Percentiles rank a stretch among this genome's conserved stretches.
These are phyloP conservation scores for Fomitopsis betulina DNA, from an alignment of 1,284 basidiomycete genomes.

Conservation along the genomic window DNA sequence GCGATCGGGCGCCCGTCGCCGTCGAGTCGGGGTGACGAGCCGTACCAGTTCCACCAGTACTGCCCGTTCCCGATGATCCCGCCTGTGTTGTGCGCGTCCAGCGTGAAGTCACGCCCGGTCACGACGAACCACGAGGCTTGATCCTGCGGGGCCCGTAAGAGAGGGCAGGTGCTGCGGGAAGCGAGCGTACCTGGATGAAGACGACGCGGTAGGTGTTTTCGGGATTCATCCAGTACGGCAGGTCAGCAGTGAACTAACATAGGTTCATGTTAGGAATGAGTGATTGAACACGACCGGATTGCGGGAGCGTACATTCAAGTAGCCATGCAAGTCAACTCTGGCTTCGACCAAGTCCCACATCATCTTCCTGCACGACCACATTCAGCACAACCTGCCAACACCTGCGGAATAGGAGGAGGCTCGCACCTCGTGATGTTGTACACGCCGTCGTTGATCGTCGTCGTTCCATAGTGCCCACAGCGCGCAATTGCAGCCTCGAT, in stretches of 20 bases:
- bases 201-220: constrained; percentile 57
- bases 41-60: constrained; percentile 47
- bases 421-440: constrained; percentile 49
- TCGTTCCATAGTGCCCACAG: constrained; percentile 51
- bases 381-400: constrained; percentile 9
- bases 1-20: constrained; percentile 62
- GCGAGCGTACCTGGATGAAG: constrained; percentile 46
- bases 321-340: constrained; percentile 50
- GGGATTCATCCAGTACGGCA: constrained; percentile 55
- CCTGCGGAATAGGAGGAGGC: not conserved
- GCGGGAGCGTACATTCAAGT: constrained; percentile 37
- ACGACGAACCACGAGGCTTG: constrained; percentile 68
- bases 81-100: constrained; percentile 54
- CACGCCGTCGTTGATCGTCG: constrained; percentile 37
- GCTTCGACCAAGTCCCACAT: constrained; percentile 51
- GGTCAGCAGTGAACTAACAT: constrained; percentile 47
- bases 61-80: constrained; percentile 65
- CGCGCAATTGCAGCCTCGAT: constrained; percentile 46
- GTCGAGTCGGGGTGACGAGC: constrained; percentile 29
- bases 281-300: not conserved
- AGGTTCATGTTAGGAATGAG: not conserved
- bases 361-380: constrained; percentile 43
- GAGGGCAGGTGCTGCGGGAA: not conserved
- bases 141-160: constrained; percentile 27
- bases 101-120: constrained; percentile 51